Conservation (phyloP, 441 rosid genomes). For the Euphorbia celastroides region DNA sequence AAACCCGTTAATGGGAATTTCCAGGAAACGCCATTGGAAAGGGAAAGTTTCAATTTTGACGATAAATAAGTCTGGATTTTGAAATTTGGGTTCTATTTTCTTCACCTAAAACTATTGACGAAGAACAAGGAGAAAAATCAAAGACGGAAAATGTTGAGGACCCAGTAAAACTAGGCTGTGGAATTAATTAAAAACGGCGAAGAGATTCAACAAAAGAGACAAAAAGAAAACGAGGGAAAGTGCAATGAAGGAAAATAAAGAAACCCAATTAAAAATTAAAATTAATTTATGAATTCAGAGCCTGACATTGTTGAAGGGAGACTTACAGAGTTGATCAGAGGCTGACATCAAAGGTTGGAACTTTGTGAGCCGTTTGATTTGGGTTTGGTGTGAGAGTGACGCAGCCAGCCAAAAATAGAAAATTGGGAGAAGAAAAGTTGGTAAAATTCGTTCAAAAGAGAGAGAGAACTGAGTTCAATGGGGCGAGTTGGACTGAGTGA, state of each 20-base stretch:
- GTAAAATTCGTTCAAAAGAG: neutral
- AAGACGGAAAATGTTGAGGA: constrained; percentile 38
- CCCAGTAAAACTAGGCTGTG: constrained; percentile 30
- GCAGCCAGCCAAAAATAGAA: constrained; percentile 7
- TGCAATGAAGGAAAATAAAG: constrained; percentile 8
- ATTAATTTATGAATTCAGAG: too few species aligned
- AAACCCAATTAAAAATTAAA: constrained; percentile 5
- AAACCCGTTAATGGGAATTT: constrained; percentile 34
- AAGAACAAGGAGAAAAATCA: constrained; percentile 37
- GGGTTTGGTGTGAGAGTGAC: constrained; percentile 2
- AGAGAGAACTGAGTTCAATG: neutral
- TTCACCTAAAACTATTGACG: constrained; percentile 51
- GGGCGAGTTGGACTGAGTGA: constrained; percentile 8
- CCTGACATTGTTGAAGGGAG: constrained; percentile 31
- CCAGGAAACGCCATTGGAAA: constrained; percentile 34
- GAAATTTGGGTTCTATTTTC: constrained; percentile 15
- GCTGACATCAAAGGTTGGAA: neutral
- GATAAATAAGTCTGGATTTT: constrained; percentile 24
- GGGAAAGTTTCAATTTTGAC: constrained; percentile 20
- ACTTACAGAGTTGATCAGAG: constrained; percentile 20
- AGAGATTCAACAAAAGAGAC: constrained; percentile 16
- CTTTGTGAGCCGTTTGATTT: neutral
- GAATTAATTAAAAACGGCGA: neutral
- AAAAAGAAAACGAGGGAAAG: constrained; percentile 9
- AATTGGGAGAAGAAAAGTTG: neutral